Conservation (phyloP, 2,329 filamentous ascomycete species). For the Anthostomella pinea region DNA sequence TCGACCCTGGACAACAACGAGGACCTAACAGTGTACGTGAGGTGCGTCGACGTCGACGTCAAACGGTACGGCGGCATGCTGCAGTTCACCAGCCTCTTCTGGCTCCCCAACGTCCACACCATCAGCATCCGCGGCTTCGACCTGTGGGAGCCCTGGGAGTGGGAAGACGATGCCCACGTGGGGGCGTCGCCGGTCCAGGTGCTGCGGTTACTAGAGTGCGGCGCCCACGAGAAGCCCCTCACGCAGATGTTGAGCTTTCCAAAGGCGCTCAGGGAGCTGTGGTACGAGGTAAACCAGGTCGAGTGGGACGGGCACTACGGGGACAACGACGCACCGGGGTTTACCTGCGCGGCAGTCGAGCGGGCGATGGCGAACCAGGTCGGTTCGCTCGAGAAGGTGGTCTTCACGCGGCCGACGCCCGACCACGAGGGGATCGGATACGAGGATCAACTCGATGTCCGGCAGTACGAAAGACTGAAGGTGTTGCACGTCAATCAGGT, state of each 20-base stretch:
- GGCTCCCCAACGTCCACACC: conserved; percentile 2
- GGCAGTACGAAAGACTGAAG: conserved; percentile 1
- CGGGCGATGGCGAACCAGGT: conserved; percentile 2
- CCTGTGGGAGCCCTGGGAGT: background rate
- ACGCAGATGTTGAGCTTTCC: conserved; percentile 4
- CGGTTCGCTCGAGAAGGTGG: conserved; percentile 4
- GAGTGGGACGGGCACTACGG: background rate
- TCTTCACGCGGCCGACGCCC: conserved; percentile 1
- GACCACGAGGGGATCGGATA: background rate
- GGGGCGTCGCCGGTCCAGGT: conserved; percentile 4
- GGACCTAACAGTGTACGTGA: too few species aligned
- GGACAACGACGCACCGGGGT: too few species aligned
- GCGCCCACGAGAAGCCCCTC: conserved; percentile 2
- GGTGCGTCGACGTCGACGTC: too few species aligned
- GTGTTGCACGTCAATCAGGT: conserved; percentile 4
- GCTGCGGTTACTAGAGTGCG: conserved; percentile 3
- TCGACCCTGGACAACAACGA: too few species aligned
- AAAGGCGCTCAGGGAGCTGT: conserved; percentile 4
- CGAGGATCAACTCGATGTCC: conserved; percentile 2
- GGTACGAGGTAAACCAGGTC: conserved; percentile 5
- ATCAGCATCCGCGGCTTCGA: conserved; percentile 1
- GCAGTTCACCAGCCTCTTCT: background rate
- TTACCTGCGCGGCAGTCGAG: conserved; percentile 2
- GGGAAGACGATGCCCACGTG: background rate
- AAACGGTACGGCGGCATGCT: too few species aligned